A percentile compares a stretch with the other conserved stretches of the same genome.
Conservation (phyloP, 176 grass and related monocot genomes). For the Triticum aestivum region DNA sequence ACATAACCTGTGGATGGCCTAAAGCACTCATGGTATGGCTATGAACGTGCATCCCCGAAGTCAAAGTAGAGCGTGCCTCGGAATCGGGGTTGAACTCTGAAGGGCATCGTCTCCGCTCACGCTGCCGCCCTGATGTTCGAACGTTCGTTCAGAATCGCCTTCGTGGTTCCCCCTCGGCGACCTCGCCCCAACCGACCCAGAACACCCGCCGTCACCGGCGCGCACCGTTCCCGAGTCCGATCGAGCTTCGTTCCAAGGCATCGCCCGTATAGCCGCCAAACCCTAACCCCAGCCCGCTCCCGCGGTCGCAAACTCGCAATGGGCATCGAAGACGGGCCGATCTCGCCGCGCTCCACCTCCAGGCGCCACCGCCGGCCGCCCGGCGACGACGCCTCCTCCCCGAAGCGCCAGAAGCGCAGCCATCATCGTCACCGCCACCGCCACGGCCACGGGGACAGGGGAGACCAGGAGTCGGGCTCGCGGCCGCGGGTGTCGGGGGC, state of each 20-base stretch:
- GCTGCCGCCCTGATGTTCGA: neutral
- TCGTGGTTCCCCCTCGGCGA: neutral
- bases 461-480: neutral
- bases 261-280: neutral
- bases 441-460: constrained; percentile 8
- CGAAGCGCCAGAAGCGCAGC: constrained; percentile 64
- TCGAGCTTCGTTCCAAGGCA: neutral
- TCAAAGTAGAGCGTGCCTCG: neutral
- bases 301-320: neutral
- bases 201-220: neutral
- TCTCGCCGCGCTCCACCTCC: neutral
- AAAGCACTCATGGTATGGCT: too few species aligned
- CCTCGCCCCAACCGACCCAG: neutral
- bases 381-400: constrained; percentile 24
- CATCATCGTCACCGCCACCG: neutral
- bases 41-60: too few species aligned
- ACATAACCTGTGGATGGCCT: too few species aligned
- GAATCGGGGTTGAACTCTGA: neutral
- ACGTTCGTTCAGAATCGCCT: neutral
- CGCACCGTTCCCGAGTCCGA: neutral
- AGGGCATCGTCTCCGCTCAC: neutral
- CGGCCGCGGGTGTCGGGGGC: neutral
- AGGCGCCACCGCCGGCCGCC: neutral
- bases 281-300: neutral
- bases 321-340: neutral